Conservation (phyloP, 1,284 basidiomycete genomes). For the Ceratobasidium sp. region DNA sequence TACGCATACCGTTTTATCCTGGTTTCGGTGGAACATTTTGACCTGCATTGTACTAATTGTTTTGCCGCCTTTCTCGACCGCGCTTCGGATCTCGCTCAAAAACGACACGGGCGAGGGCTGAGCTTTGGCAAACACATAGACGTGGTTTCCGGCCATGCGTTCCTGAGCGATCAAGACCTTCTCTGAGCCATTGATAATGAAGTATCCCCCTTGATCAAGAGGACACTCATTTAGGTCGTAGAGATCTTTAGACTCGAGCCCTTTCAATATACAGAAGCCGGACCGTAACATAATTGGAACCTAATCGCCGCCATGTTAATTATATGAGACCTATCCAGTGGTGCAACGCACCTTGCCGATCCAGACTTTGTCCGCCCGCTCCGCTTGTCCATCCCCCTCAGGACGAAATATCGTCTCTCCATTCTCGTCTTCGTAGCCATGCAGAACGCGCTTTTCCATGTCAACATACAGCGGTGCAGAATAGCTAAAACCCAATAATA, state of each 20-base stretch:
- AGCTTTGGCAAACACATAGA: constrained; percentile 98
- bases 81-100: constrained; percentile 96
- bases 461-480: constrained; percentile 97
- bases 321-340: not conserved
- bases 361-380: constrained; percentile 89
- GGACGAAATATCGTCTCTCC: constrained; percentile 57
- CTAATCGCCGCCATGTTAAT: constrained; percentile 56
- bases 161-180: constrained; percentile 99
- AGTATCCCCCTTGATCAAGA: constrained; percentile 97
- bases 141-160: constrained; percentile 99
- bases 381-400: constrained; percentile 64
- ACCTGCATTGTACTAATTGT: constrained; percentile 98
- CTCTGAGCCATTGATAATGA: constrained; percentile 99
- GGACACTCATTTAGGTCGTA: constrained; percentile 97
- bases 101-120: constrained; percentile 96
- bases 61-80: constrained; percentile 98
- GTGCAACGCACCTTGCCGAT: constrained; percentile 78
- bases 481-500: constrained; percentile 60
- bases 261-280: constrained; percentile 92
- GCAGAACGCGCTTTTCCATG: constrained; percentile 86
- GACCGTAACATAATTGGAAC: constrained; percentile 98
- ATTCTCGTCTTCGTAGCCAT: constrained; percentile 77
- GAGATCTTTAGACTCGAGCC: constrained; percentile 80
- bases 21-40: constrained; percentile 92
- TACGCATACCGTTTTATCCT: constrained; percentile 80